Percentiles rank a stretch among this genome's conserved stretches.
phyloP scores from a whole-genome alignment of 2,329 filamentous ascomycete species.

The Botrytis byssoidea region DNA sequence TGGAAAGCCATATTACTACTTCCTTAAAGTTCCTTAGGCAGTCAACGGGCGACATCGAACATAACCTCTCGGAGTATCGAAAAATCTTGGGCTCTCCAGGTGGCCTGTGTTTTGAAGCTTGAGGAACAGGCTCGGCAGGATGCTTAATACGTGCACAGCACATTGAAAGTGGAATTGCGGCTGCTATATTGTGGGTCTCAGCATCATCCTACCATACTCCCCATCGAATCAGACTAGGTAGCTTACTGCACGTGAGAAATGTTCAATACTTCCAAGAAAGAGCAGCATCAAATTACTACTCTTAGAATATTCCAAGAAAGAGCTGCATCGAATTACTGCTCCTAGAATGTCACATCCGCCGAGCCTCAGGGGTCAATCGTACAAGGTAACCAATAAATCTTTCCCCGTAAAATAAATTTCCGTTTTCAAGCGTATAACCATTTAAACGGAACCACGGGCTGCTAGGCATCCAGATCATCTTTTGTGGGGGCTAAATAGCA shows the following conservation, averaged over 20 bases:
- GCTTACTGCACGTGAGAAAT: neutral
- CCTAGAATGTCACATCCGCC: neutral
- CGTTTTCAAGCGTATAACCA: neutral
- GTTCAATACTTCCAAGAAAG: neutral
- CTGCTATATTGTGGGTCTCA: constrained; percentile 1
- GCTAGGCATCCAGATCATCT: constrained; percentile 8
- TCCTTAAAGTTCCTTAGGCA: neutral
- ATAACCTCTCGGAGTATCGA: neutral
- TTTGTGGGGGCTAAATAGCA: neutral
- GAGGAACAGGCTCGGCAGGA: neutral
- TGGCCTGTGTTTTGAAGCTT: neutral
- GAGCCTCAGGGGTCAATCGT: neutral
- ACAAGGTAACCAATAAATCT: neutral
- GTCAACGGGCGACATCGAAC: neutral
- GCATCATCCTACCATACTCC: neutral
- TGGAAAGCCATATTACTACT: neutral
- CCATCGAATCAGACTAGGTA: neutral
- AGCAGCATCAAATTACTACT: neutral
- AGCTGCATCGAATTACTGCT: neutral
- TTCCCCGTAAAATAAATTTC: neutral
- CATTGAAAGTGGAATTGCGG: constrained; percentile 2
- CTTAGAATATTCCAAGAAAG: neutral
- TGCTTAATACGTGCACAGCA: neutral
- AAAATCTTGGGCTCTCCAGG: neutral
- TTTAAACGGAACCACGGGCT: neutral